phyloP scores from a whole-genome alignment of 1,284 basidiomycete genomes.

The Apiotrichum akiyoshidainum region DNA sequence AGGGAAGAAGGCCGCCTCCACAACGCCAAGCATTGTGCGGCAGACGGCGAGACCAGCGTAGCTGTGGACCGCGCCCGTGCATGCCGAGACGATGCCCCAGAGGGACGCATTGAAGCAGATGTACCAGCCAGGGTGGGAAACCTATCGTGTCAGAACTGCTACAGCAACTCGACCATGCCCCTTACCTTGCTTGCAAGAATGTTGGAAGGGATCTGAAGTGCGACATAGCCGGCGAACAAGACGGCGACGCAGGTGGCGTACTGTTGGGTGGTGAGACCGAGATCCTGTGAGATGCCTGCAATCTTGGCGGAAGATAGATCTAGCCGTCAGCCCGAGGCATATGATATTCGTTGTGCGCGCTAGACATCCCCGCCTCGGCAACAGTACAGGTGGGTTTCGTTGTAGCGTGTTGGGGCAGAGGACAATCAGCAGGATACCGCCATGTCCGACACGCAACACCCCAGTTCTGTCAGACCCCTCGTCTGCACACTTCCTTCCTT shows the following conservation, averaged over 20 bases:
- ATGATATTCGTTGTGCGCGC: no score
- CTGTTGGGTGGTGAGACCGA: conserved; percentile 33
- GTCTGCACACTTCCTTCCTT: background rate
- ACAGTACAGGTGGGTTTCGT: no score
- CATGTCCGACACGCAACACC: no score
- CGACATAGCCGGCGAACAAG: conserved; percentile 46
- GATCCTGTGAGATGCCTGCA: conserved; percentile 29
- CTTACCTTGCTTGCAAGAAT: conserved; percentile 27
- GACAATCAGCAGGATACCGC: no score
- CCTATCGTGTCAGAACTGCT: background rate
- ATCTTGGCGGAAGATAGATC: conserved; percentile 38
- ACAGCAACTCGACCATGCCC: no score
- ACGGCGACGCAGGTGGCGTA: conserved; percentile 49
- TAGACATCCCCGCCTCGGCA: no score
- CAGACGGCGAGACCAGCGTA: conserved; percentile 37
- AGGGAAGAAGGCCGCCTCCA: conserved; percentile 29
- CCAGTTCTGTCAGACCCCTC: no score
- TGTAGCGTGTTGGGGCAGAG: no score
- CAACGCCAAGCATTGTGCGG: conserved; percentile 36
- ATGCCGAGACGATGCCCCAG: conserved; percentile 43
- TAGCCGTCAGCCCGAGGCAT: background rate
- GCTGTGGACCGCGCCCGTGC: conserved; percentile 33
- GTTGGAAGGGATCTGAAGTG: conserved; percentile 41
- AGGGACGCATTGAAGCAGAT: conserved; percentile 31
- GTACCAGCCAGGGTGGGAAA: conserved; percentile 18